Base-by-base conservation (phyloP, 2,329 filamentous ascomycete species). In the Dothistroma pini region DNA sequence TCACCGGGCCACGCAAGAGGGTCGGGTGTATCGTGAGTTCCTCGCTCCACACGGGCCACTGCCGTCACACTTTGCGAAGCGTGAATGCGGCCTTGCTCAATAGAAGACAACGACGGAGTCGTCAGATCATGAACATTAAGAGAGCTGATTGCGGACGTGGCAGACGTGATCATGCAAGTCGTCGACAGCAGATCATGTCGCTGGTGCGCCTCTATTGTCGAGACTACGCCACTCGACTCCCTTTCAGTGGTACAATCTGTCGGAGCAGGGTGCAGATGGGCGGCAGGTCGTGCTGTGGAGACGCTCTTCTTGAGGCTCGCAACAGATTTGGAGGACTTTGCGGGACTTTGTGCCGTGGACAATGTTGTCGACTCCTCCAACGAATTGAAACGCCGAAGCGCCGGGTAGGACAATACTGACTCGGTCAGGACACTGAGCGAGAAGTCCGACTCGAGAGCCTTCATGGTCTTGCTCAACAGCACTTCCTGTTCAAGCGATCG, bases 321-420 rank as follows among this genome's bases (percentile, higher is more conserved):
- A 19, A n/a, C 16, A 44, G 41, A 44, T 7, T 9, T 44, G 8
- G 41, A 44, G 14, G 14, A 19, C 41, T 44, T 44, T 2, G 41
- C 14, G 5, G 41, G 41, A n/a, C 12, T 8, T 19, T 44, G 16
- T 8, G n/a, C 16, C 16, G 41, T 19, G 4, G 41, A 5, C n/a
- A n/a, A 44, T 19, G 41, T 44, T 19, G 41, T 44, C n/a, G 41
- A 44, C n/a, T 7, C 41, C n/a, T 44, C 41, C 2, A 9, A n/a
- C 1, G 25, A 29, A 35, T 16, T 14, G 6, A n/a, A 7, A 8
- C n/a, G 25, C 31, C 60, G 64, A 3, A 93, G 80, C 0, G 90
- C 87, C 1, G 93, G 91, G 62, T 93, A 89, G 0, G 92, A 96
- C 29, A 97, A 87, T 0, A 92, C 96, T 0, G 95, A 97, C 70